Percentiles rank a stretch among this genome's conserved stretches.
phyloP scores from a whole-genome alignment of 148 eudicot species.

The Camellia japonica region DNA sequence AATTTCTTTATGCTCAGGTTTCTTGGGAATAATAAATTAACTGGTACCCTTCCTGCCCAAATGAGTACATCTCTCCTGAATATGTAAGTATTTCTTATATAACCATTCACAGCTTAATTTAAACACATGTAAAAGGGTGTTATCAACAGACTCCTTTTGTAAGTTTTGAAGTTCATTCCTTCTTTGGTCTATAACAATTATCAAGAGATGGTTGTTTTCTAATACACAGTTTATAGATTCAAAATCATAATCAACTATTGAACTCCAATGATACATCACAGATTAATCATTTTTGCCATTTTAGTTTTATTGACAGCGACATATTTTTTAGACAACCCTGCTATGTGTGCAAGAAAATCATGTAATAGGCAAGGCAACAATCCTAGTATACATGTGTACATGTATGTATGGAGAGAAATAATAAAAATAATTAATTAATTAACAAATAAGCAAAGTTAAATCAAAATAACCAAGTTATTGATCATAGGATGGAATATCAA shows the following conservation, averaged over 20 bases:
- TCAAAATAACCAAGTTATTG: background rate
- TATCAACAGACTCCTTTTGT: background rate
- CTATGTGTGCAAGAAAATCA: background rate
- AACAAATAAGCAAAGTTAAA: background rate
- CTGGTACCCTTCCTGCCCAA: constrained; percentile 56
- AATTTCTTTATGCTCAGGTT: constrained; percentile 43
- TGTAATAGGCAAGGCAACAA: background rate
- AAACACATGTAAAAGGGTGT: background rate
- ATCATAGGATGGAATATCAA: background rate
- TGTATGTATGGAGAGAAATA: background rate
- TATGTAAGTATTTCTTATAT: constrained; percentile 49
- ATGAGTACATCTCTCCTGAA: constrained; percentile 50
- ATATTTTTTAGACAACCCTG: no score
- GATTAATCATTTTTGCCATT: background rate
- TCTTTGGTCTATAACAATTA: background rate
- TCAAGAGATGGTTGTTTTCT: background rate
- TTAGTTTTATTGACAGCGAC: background rate
- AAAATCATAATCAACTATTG: background rate
- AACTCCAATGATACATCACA: background rate
- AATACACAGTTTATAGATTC: background rate
- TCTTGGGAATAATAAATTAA: constrained; percentile 75
- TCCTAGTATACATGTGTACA: background rate
- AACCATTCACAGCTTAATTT: background rate
- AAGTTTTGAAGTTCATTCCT: background rate
- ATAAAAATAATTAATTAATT: no score